phyloP scores from a whole-genome alignment of 164 flowering plant species.

The Kalanchoe fedtschenkoi region DNA sequence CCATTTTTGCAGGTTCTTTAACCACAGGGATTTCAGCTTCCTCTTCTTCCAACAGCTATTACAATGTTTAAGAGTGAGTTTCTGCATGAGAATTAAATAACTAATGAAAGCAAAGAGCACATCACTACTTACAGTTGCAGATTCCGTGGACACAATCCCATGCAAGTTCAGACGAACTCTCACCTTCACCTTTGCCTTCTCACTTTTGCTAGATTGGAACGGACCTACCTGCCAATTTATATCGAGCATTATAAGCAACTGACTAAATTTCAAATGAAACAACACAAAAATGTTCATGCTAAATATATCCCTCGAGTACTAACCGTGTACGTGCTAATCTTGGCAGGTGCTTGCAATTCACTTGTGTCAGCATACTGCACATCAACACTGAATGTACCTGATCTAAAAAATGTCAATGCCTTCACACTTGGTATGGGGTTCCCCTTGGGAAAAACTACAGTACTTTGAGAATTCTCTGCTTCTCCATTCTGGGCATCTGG shows the following conservation, averaged over 20 bases:
- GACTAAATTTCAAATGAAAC: background rate
- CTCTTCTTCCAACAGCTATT: constrained; percentile 76
- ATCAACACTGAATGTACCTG: constrained; percentile 67
- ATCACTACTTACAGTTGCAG: constrained; percentile 62
- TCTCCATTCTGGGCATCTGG: constrained; percentile 49
- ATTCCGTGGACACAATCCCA: constrained; percentile 76
- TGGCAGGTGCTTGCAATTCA: constrained; percentile 55
- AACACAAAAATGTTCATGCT: background rate
- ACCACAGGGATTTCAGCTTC: constrained; percentile 71
- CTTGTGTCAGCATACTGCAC: constrained; percentile 58
- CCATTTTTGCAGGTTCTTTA: constrained; percentile 69
- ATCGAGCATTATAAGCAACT: background rate
- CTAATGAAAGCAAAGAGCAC: background rate
- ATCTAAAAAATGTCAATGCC: constrained; percentile 67
- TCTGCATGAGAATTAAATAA: background rate
- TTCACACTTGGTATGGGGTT: constrained; percentile 55
- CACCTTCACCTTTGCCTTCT: constrained; percentile 63
- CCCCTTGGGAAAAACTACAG: constrained; percentile 53
- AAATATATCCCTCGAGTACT: background rate
- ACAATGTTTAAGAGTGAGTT: background rate
- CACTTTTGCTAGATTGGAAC: constrained; percentile 63
- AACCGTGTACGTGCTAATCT: constrained; percentile 80
- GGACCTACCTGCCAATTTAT: constrained; percentile 28
- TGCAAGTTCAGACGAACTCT: constrained; percentile 73
- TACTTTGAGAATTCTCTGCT: constrained; percentile 50